Evolutionary conservation across 2,329 filamentous ascomycete species (phyloP), one percentile per base, ranked within the genome.

Genomic region (Epichloe aotearoae): DNA sequence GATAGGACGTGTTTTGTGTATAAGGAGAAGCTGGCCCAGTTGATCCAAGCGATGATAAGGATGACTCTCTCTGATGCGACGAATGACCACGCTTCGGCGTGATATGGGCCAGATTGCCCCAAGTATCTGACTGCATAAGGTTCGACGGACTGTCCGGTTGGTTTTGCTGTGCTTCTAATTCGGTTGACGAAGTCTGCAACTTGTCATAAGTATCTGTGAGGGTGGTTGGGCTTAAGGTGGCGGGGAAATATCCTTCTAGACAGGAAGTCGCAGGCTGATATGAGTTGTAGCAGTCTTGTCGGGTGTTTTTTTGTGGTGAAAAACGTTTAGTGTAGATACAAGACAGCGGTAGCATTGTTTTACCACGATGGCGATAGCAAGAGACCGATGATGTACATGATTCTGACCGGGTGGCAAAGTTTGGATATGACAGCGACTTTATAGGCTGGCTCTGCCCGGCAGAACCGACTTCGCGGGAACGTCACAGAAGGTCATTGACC

Each of bases 11-110:
- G 58, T 70, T 78, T 52, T 73, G 67, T 39, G 71, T 73, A 61
- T 72, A 82, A 3, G 79, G 79, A 17, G 80, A 83, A 0, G 73
- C 69, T 17, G 79, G 79, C n/a, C 75, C 77, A 37, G 75, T 71
- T 0, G 79, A 82, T 11, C 76, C 77, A 40, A 82, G 58, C 0
- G 80, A 82, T 0, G 79, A 82, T 38, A 80, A 66, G 6, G 79
- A 82, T 2, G 79, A 77, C 55, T 82, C 78, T 56, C 79, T 74
- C 44, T 82, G 72, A 58, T 83, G 79, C 26, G 69, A 59, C 38
- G 70, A 61, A 15, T 70, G 67, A 51, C 64, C 63, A 39, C 65
- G 54, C 58, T 67, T 68, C 20, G 66, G 62, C 38, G 66, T 67
- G 53, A 67, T 62, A 53, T 70, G 69, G 52, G 62, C 61, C 50